Evolutionary conservation across 2,329 filamentous ascomycete species (phyloP).

Genomic region (Coniochaeta hoffmannii): DNA sequence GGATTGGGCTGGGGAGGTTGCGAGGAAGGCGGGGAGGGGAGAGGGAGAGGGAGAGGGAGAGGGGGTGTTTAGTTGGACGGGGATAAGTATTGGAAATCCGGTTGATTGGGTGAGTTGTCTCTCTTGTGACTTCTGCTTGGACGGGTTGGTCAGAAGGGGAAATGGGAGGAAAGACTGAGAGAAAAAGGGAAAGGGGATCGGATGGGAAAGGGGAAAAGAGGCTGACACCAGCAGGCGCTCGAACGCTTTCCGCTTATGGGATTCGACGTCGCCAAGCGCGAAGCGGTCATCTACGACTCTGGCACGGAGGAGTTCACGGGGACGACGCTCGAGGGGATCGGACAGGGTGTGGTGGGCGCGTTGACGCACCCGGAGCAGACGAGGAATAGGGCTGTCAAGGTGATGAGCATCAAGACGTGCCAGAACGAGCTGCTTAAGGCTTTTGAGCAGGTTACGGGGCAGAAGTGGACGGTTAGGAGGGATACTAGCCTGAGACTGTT

Average conservation of each 20-base stretch:
- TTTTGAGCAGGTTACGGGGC: background rate
- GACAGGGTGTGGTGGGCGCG: slow-evolving; percentile 38
- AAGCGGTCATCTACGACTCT: slow-evolving; percentile 37
- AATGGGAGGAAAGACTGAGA: background rate
- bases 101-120: background rate
- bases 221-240: background rate
- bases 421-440: slow-evolving; percentile 33
- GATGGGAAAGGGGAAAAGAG: too few relatives aligned
- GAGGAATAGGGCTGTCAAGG: slow-evolving; percentile 39
- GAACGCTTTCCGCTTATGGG: slow-evolving; percentile 21
- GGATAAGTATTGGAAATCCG: background rate
- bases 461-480: background rate
- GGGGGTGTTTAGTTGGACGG: background rate
- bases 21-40: too few relatives aligned
- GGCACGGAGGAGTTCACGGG: slow-evolving; percentile 40
- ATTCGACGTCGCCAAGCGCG: slow-evolving; percentile 32
- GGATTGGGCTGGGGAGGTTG: too few relatives aligned
- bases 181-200: background rate
- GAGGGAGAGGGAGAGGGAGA: background rate
- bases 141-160: too few relatives aligned
- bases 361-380: slow-evolving; percentile 43
- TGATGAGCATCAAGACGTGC: slow-evolving; percentile 35
- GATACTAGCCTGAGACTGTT: background rate
- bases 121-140: background rate
- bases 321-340: slow-evolving; percentile 40